Conservation (phyloP, 2,329 filamentous ascomycete genomes). For the Beauveria pseudobassiana region DNA sequence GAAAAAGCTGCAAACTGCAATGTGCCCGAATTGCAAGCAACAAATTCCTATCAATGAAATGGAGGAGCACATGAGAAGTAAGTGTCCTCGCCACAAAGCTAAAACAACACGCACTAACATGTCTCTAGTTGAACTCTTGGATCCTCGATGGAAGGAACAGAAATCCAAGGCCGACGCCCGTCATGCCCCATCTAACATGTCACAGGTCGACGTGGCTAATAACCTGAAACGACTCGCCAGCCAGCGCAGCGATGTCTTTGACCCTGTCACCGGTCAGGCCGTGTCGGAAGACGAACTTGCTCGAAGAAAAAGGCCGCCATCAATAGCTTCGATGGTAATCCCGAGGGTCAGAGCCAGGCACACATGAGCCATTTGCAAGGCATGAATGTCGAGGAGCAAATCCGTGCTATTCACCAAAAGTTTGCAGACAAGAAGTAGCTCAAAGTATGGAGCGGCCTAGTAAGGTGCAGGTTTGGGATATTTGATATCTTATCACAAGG, state of each 20-base stretch:
- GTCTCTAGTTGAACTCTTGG: conserved; percentile 71
- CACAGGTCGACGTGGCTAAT: conserved; percentile 79
- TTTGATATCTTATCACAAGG: background rate
- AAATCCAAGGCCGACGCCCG: conserved; percentile 81
- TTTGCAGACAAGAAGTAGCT: conserved; percentile 35
- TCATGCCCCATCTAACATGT: conserved; percentile 77
- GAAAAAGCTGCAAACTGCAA: conserved; percentile 59
- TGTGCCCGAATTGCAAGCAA: conserved; percentile 92
- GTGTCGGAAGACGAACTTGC: conserved; percentile 66
- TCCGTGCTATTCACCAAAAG: conserved; percentile 54
- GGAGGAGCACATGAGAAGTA: conserved; percentile 85
- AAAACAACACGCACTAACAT: conserved; percentile 25
- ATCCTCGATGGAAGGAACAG: conserved; percentile 94
- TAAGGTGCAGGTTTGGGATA: background rate
- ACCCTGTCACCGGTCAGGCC: conserved; percentile 59
- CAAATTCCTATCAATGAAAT: conserved; percentile 81
- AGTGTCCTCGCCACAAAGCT: conserved; percentile 19
- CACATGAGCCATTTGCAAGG: conserved; percentile 54
- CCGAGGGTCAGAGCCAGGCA: conserved; percentile 48
- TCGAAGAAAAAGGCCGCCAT: conserved; percentile 63
- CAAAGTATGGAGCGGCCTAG: background rate
- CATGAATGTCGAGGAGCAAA: conserved; percentile 81
- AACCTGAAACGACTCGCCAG: conserved; percentile 93
- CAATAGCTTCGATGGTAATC: conserved; percentile 57
- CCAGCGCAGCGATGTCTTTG: conserved; percentile 81